Conservation (phyloP, 1,139 yeast species). For the Pichiaceae sp. region DNA sequence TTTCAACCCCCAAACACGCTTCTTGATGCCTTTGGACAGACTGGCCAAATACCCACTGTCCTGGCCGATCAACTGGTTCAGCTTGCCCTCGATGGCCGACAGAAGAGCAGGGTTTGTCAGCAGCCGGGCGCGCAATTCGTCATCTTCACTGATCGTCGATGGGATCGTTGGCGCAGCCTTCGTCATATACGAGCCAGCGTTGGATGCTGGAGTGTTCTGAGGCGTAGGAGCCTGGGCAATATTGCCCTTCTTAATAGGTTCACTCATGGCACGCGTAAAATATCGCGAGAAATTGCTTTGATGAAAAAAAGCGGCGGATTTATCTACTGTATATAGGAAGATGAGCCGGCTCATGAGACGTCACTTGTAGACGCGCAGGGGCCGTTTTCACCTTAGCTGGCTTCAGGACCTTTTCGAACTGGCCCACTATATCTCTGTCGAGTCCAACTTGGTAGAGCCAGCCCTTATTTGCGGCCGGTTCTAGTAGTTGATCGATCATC, state of each 20-base stretch:
- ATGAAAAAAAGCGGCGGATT: neutral
- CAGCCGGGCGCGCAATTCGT: conserved; percentile 22
- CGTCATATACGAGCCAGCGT: conserved; percentile 60
- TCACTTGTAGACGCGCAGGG: neutral
- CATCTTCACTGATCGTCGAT: conserved; percentile 65
- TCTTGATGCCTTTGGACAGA: conserved; percentile 68
- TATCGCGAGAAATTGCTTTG: no score
- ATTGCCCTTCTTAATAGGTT: conserved; percentile 63
- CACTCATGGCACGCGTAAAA: conserved; percentile 39
- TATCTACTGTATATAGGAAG: neutral
- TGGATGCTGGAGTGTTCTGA: conserved; percentile 94
- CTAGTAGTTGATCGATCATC: neutral
- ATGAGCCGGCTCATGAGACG: neutral
- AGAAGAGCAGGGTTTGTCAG: conserved; percentile 66
- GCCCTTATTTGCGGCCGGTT: neutral
- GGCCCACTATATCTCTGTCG: neutral
- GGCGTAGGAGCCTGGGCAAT: conserved; percentile 97
- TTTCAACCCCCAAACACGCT: conserved; percentile 76
- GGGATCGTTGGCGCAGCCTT: conserved; percentile 67
- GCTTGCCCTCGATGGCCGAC: conserved; percentile 84
- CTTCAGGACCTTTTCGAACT: neutral
- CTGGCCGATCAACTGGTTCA: conserved; percentile 76
- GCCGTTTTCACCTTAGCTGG: neutral
- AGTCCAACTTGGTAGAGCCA: neutral
- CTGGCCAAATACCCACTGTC: conserved; percentile 80